These are phyloP conservation scores for Fusarium agapanthi DNA, from an alignment of 2,329 filamentous ascomycete genomes.

Conservation along the genomic window DNA sequence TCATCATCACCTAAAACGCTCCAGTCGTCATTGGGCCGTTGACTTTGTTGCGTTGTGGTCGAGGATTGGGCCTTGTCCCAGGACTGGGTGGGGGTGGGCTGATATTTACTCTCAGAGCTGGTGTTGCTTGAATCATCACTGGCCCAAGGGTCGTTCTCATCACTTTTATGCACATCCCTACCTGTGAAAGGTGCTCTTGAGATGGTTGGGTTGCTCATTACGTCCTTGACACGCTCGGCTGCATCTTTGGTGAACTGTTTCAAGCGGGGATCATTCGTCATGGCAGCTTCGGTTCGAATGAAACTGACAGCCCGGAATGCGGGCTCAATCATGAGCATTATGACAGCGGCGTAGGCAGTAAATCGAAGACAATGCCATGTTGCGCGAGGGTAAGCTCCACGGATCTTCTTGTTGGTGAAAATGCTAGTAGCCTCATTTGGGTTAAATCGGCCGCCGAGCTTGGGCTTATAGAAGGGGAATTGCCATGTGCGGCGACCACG, in stretches of 20 bases:
- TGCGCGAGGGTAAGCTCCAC: slow-evolving; percentile 34
- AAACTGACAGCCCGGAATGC: slow-evolving; percentile 38
- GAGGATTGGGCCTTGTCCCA: slow-evolving; percentile 10
- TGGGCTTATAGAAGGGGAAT: slow-evolving; percentile 44
- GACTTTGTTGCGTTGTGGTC: slow-evolving; percentile 11
- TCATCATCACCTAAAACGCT: slow-evolving; percentile 46
- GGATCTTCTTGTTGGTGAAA: slow-evolving; percentile 40
- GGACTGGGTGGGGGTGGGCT: neutral
- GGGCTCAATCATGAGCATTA: slow-evolving; percentile 41
- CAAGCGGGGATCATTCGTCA: slow-evolving; percentile 35
- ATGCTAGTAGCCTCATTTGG: slow-evolving; percentile 42
- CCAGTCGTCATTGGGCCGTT: slow-evolving; percentile 36
- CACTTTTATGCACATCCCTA: neutral
- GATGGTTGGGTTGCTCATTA: slow-evolving; percentile 27
- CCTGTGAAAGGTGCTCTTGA: slow-evolving; percentile 12
- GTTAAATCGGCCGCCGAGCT: slow-evolving; percentile 39
- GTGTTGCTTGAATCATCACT: neutral
- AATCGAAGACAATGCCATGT: slow-evolving; percentile 41
- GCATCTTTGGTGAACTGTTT: slow-evolving; percentile 40
- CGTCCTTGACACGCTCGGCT: slow-evolving; percentile 32
- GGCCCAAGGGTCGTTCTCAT: slow-evolving; percentile 15
- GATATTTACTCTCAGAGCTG: neutral
- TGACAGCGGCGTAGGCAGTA: slow-evolving; percentile 39
- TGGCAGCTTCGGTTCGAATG: slow-evolving; percentile 33
- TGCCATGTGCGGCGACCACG: slow-evolving; percentile 42